Percentiles rank a stretch among this genome's conserved stretches.
These are phyloP conservation scores for Corynespora cassiicola DNA, from an alignment of 2,329 filamentous ascomycete genomes.

Conservation along the genomic window DNA sequence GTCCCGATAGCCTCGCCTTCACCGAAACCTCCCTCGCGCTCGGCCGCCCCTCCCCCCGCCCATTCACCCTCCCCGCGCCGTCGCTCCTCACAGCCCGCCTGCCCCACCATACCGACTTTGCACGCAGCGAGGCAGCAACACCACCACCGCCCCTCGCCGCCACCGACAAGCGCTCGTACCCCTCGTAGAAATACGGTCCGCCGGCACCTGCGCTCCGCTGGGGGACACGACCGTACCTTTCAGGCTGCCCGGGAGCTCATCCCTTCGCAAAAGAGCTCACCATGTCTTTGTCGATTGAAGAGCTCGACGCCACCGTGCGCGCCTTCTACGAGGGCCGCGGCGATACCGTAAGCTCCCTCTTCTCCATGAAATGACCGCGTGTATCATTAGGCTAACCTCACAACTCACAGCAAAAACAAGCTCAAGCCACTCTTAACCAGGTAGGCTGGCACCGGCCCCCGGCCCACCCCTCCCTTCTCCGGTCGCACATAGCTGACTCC, in stretches of 20 bases:
- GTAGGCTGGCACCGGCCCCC: slow-evolving; percentile 57
- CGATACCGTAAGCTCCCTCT: slow-evolving; percentile 72
- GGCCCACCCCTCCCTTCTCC: slow-evolving; percentile 7
- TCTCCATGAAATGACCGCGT: too few relatives aligned
- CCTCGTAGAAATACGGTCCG: slow-evolving; percentile 7
- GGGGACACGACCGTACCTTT: slow-evolving; percentile 25
- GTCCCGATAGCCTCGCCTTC: slow-evolving; percentile 22
- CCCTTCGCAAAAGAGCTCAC: slow-evolving; percentile 40
- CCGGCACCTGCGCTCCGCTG: slow-evolving; percentile 18
- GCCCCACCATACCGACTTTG: slow-evolving; percentile 43
- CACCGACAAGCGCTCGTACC: slow-evolving; percentile 19
- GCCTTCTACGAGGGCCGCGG: slow-evolving; percentile 98
- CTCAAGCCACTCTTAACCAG: slow-evolving; percentile 91
- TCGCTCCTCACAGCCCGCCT: slow-evolving; percentile 25
- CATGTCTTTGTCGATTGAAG: slow-evolving; percentile 79
- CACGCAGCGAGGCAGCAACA: slow-evolving; percentile 35
- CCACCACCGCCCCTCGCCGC: slow-evolving; percentile 22
- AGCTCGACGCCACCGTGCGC: slow-evolving; percentile 95
- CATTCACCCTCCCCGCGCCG: slow-evolving; percentile 30
- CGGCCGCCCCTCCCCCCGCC: slow-evolving; percentile 4
- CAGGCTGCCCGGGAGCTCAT: slow-evolving; percentile 42
- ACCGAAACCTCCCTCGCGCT: slow-evolving; percentile 12
- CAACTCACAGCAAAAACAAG: slow-evolving; percentile 92
- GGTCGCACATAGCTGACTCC: slow-evolving; percentile 20
- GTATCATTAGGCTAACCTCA: too few relatives aligned